Base-by-base conservation (phyloP, 2,329 filamentous ascomycete genomes). In the Xylariaceae sp. region DNA sequence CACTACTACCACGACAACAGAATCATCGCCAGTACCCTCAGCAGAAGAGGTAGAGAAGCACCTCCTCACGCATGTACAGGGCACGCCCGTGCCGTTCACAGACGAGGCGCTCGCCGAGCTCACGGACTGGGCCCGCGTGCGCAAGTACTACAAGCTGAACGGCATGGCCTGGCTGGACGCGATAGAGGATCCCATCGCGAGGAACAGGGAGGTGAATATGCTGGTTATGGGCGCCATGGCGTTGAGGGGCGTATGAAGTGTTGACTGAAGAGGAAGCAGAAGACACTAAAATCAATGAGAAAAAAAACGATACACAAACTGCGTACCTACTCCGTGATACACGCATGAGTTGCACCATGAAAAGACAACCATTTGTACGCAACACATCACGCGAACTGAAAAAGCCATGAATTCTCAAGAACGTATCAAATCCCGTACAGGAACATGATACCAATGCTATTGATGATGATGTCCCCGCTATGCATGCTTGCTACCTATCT, bases 61-160 rank as follows among this genome's bases (percentile, higher is more conserved):
- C 71, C 78, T 96, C 3, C 69, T 70, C 6, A 68, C 78, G 17
- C 75, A 82, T 39, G 78, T 96, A 18, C 69, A 89, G 64, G 92
- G 90, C 9, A 79, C 76, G 0, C 73, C 80, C 0, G 71, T 82
- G 0, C 70, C 79, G 0, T 84, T 91, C 59, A 81, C 82, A 0
- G 88, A 96, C 68, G 81, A 81, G 3, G 78, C 77, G n/a, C 74
- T 96, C 17, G 72, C 74, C 0, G 69, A 73, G 0, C 75, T 84
- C 30, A 82, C 86, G 1, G 90, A 96, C 70, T 72, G 88, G 67
- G 72, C 77, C 18, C 88, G 86, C 69, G 82, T 97, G 37, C 85
- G 84, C 70, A 97, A 96, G 75, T 86, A 90, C 63, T 97, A 97
- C 75, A 96, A 96, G 73, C 75, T 97, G 35, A 88, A 88, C 63